These are phyloP conservation scores for Coemansia furcata DNA, from an alignment of 192 early-diverging fungal species.

Conservation along the genomic window DNA sequence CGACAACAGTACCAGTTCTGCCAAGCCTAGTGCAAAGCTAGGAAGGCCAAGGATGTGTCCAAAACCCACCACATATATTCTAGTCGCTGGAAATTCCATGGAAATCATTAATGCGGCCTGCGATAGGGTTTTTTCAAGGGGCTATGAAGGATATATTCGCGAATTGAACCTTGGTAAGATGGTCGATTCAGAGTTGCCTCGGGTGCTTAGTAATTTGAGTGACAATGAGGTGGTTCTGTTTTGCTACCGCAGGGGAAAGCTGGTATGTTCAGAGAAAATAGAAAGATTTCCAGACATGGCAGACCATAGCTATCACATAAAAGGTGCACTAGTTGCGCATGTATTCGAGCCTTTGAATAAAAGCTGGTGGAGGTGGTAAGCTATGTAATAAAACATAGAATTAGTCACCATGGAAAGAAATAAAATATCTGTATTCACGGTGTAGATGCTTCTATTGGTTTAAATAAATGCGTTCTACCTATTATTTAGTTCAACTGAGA, in stretches of 20 bases:
- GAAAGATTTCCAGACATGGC: neutral
- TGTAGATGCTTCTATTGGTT: no score
- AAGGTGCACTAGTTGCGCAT: neutral
- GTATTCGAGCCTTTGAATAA: neutral
- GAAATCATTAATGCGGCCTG: neutral
- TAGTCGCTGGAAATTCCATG: neutral
- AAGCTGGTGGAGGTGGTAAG: neutral
- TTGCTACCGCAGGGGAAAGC: neutral
- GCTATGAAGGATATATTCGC: neutral
- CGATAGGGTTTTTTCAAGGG: neutral
- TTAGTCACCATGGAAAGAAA: neutral
- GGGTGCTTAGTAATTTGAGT: neutral
- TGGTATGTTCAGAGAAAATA: neutral
- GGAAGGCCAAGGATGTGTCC: neutral
- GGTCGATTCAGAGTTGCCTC: neutral
- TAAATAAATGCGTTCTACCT: no score
- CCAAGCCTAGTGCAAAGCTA: neutral
- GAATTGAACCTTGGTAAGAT: neutral
- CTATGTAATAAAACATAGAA: neutral
- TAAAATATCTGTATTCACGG: no score
- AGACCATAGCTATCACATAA: neutral
- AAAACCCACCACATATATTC: neutral
- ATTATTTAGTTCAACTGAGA: no score
- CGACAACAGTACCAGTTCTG: neutral
- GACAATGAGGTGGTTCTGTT: neutral